These are phyloP conservation scores for Penicillium crustosum DNA, from an alignment of 2,329 filamentous ascomycete genomes.

Conservation along the genomic window DNA sequence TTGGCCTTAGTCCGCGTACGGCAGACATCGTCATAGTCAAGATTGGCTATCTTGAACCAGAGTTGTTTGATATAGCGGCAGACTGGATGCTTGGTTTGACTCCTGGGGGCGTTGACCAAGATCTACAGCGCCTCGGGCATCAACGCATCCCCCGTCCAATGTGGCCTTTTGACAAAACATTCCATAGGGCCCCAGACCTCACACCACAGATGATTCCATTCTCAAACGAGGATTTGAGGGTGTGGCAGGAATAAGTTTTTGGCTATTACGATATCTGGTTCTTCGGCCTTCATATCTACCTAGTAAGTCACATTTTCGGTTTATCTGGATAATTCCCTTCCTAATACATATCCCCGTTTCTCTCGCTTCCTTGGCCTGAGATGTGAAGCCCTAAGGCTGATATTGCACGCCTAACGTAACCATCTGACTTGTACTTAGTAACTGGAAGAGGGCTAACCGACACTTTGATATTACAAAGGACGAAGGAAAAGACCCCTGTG, in stretches of 20 bases:
- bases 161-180: conserved; percentile 48
- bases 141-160: conserved; percentile 51
- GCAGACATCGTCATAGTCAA: conserved; percentile 57
- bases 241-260: too few relatives aligned
- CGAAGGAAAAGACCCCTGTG: too few relatives aligned
- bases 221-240: conserved; percentile 24
- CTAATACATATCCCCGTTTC: too few relatives aligned
- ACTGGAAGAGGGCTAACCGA: too few relatives aligned
- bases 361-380: too few relatives aligned
- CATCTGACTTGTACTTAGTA: neutral
- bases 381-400: too few relatives aligned
- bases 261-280: neutral
- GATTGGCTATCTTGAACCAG: conserved; percentile 57
- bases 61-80: conserved; percentile 55
- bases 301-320: too few relatives aligned
- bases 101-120: conserved; percentile 56
- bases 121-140: conserved; percentile 52
- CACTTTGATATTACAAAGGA: too few relatives aligned
- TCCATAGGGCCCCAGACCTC: conserved; percentile 37
- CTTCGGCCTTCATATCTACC: neutral
- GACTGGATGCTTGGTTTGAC: conserved; percentile 58
- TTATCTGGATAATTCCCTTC: too few relatives aligned
- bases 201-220: conserved; percentile 37
- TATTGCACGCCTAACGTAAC: too few relatives aligned
- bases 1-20: conserved; percentile 48